Evolutionary conservation across 176 grass and related monocot genomes (phyloP), one percentile per base, ranked within the genome.

Genomic region (Eremochloa ophiuroides): DNA sequence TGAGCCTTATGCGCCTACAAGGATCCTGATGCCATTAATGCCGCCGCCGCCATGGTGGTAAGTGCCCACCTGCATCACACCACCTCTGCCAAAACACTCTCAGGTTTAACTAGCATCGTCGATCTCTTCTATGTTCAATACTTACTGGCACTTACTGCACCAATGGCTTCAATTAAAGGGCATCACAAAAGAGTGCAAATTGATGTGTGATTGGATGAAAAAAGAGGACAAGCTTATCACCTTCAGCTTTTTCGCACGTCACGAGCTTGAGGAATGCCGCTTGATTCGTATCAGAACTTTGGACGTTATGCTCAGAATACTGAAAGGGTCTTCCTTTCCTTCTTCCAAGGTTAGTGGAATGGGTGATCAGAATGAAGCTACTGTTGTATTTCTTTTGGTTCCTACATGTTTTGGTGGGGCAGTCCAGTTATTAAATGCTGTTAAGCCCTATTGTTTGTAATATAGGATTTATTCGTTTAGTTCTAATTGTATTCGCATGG

Each of bases 171-270:
- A 12, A 6, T 68, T 68, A 8, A 40, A 68, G 65, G 17, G 65
- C n/a, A 40, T 68, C 2, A 10, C 65, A 23, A 68, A 68, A 20
- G n/a, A 76, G 22, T n/a, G 35, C 55, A 39, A 42, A 16, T 28
- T 41, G 34, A 76, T 60, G 35, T 76, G 74, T 29, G 35, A 61
- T 39, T 76, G 74, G 55, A 76, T 61, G 5, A 76, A 27, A n/a
- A 58, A n/a, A 58, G 22, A 25, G 53, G 23, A 58, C 53, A 58
- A 58, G 53, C 53, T 58, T 25, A 9, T 58, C 6, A 58, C 53
- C 8, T 58, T 58, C 1, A 10, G 53, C 10, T 10, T 58, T 8
- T 58, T 5, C 8, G 8, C n/a, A n/a, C 22, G 22, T 23, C 53
- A 10, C n/a, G 53, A 25, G 8, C 22, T 58, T 39, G 8, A 39